These are phyloP conservation scores for Nissolia schottii DNA, from an alignment of 306 rosid species.

Conservation along the genomic window DNA sequence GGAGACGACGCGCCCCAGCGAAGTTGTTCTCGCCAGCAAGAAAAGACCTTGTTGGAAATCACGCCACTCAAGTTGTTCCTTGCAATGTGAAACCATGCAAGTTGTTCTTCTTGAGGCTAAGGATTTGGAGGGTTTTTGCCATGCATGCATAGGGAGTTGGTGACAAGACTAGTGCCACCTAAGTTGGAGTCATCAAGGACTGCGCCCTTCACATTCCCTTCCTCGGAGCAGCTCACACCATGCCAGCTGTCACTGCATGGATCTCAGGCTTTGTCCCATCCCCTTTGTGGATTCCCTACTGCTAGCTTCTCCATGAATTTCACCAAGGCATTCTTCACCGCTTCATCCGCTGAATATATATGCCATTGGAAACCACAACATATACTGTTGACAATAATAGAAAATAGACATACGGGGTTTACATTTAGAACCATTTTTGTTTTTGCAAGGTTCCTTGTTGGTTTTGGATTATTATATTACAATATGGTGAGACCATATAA, in stretches of 20 bases:
- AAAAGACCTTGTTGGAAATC: slow-evolving; percentile 35
- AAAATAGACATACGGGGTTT: slow-evolving; percentile 24
- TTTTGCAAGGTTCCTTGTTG: too few species aligned
- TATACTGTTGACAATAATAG: slow-evolving; percentile 1
- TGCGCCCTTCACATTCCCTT: slow-evolving; percentile 23
- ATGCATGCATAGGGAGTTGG: slow-evolving; percentile 29
- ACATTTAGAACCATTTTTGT: slow-evolving; percentile 27
- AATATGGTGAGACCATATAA: too few species aligned
- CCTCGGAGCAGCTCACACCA: slow-evolving; percentile 26
- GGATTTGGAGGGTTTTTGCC: slow-evolving; percentile 12
- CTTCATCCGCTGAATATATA: slow-evolving; percentile 29
- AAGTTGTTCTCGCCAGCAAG: slow-evolving; percentile 36
- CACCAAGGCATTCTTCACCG: slow-evolving; percentile 32
- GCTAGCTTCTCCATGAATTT: slow-evolving; percentile 50
- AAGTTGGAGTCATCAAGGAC: slow-evolving; percentile 24
- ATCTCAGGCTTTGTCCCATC: slow-evolving; percentile 43
- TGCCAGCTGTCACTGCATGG: slow-evolving; percentile 41
- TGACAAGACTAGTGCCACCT: slow-evolving; percentile 33
- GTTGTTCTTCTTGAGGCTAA: slow-evolving; percentile 34
- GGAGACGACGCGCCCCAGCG: slow-evolving; percentile 38
- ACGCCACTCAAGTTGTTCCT: slow-evolving; percentile 34
- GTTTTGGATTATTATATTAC: too few species aligned
- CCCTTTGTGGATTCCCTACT: slow-evolving; percentile 24
- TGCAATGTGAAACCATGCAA: slow-evolving; percentile 30
- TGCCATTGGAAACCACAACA: slow-evolving; percentile 23